A percentile compares a stretch with the other conserved stretches of the same genome.
phyloP scores from a whole-genome alignment of 257 asterid species.

The Rehmannia glutinosa region DNA sequence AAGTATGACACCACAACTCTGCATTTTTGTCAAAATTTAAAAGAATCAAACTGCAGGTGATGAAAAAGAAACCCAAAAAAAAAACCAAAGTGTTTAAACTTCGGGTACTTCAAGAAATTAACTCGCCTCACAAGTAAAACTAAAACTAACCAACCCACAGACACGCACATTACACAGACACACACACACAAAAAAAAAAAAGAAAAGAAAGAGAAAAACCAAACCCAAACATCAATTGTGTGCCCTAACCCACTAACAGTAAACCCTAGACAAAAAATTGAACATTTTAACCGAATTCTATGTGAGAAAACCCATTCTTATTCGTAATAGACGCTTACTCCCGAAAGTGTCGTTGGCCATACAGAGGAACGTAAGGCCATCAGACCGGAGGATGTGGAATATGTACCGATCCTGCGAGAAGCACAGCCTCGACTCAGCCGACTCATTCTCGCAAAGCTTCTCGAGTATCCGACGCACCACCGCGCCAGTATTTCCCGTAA shows the following conservation, averaged over 20 bases:
- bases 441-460: slow-evolving; percentile 54
- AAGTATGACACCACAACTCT: neutral
- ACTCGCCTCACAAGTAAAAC: neutral
- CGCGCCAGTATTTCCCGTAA: slow-evolving; percentile 90
- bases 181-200: too few species aligned
- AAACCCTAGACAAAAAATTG: slow-evolving; percentile 8
- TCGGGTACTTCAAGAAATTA: neutral
- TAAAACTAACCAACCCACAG: neutral
- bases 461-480: slow-evolving; percentile 86
- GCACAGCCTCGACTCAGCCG: slow-evolving; percentile 79
- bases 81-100: too few species aligned
- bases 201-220: too few species aligned
- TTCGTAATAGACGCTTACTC: slow-evolving; percentile 38
- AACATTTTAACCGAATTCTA: neutral
- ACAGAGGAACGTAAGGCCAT: slow-evolving; percentile 86
- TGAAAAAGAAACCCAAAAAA: neutral
- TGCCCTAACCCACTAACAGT: slow-evolving; percentile 9
- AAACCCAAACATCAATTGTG: neutral
- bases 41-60: neutral
- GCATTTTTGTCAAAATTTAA: neutral
- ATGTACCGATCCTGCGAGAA: slow-evolving; percentile 97
- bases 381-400: slow-evolving; percentile 81
- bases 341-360: slow-evolving; percentile 96
- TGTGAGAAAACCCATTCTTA: neutral
- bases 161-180: too few species aligned